phyloP scores from a whole-genome alignment of 805 yeast species.

The Tetrapisispora iriomotensis region DNA sequence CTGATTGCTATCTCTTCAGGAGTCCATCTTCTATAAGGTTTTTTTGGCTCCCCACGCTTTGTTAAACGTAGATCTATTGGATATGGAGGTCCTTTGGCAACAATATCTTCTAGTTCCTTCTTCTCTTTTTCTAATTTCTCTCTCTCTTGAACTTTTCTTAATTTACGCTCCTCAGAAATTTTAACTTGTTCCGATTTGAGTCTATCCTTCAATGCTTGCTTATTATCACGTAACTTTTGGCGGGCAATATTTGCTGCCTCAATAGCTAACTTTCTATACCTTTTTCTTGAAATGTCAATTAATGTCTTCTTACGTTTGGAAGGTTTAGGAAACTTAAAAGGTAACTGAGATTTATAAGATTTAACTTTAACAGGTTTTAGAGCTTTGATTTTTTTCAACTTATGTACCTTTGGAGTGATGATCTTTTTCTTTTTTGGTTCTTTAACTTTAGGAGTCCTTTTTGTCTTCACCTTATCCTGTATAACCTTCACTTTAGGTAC shows the following conservation, averaged over 20 bases:
- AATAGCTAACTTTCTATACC: constrained; percentile 13
- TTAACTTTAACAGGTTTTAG: neutral
- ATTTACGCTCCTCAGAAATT: constrained; percentile 13
- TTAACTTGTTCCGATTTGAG: constrained; percentile 10
- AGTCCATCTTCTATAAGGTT: constrained; percentile 28
- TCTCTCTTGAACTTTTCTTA: constrained; percentile 14
- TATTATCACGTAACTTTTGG: constrained; percentile 15
- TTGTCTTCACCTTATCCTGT: neutral
- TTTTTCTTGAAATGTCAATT: constrained; percentile 15
- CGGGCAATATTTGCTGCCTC: constrained; percentile 25
- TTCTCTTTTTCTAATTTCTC: constrained; percentile 17
- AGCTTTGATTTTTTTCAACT: neutral
- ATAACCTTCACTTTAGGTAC: neutral
- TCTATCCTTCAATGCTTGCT: constrained; percentile 10
- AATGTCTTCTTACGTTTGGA: constrained; percentile 10
- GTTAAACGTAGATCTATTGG: constrained; percentile 25
- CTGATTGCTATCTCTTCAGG: constrained; percentile 24
- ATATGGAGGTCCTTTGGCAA: constrained; percentile 28
- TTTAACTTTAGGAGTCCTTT: constrained; percentile 5
- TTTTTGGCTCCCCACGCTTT: constrained; percentile 26
- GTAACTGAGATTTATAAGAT: neutral
- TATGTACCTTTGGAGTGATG: neutral
- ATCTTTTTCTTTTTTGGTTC: neutral
- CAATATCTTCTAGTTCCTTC: constrained; percentile 24
- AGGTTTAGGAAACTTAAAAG: constrained; percentile 3